Percentiles rank a stretch among this genome's conserved stretches.
Evolutionary conservation across 2,329 filamentous ascomycete genomes (phyloP).

Genomic region (Emericellopsis cladophorae): DNA sequence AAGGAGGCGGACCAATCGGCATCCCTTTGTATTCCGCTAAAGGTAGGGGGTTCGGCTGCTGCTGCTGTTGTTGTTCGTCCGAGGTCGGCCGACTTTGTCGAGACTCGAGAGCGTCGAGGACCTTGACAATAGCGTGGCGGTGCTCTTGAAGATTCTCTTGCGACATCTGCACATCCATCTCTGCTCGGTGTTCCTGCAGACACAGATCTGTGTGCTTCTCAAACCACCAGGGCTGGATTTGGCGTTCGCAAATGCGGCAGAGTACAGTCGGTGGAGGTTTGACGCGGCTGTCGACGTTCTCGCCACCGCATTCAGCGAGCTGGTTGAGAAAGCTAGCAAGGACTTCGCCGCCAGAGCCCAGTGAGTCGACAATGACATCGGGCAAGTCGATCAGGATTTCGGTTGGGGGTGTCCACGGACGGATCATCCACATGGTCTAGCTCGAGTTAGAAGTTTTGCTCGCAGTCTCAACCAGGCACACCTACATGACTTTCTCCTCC

Average conservation of each 20-base stretch:
- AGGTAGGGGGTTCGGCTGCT: conserved; percentile 20
- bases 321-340: conserved; percentile 86
- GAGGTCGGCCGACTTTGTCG: conserved; percentile 52
- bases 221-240: conserved; percentile 99
- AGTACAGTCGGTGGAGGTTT: conserved; percentile 80
- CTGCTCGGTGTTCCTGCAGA: conserved; percentile 86
- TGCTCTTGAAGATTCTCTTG: conserved; percentile 90
- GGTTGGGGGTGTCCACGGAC: conserved; percentile 74
- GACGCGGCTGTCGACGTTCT: conserved; percentile 43
- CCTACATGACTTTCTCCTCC: conserved; percentile 84
- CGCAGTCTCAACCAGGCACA: background rate
- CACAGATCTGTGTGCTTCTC: conserved; percentile 97
- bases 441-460: conserved; percentile 12
- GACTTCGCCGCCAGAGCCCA: conserved; percentile 89
- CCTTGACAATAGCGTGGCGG: conserved; percentile 85
- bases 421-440: conserved; percentile 99
- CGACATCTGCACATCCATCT: conserved; percentile 95
- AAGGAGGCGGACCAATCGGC: conserved; percentile 65
- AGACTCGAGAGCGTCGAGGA: conserved; percentile 82
- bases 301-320: conserved; percentile 70
- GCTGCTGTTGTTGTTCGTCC: conserved; percentile 33
- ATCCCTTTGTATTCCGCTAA: conserved; percentile 79
- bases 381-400: conserved; percentile 96
- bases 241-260: conserved; percentile 93
- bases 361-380: conserved; percentile 74